Conservation (phyloP, 768 basidiomycete species). For the Rhizopogon sp. region DNA sequence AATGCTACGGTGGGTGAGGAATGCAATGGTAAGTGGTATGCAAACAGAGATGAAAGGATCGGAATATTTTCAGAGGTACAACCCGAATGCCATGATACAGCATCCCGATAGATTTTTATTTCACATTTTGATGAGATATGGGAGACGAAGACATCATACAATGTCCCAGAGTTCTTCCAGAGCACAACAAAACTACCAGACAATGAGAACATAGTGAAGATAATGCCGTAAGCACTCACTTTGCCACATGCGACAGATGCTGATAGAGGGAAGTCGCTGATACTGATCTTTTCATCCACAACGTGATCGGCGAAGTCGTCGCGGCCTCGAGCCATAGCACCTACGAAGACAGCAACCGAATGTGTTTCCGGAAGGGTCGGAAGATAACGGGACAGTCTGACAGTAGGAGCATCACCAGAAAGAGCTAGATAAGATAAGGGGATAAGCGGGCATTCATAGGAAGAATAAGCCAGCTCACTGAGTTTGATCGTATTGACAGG, state of each 20-base stretch:
- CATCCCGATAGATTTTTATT: conserved; percentile 7
- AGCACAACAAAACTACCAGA: conserved; percentile 75
- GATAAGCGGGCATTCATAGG: not conserved
- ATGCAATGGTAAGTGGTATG: conserved; percentile 1
- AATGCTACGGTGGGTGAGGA: conserved; percentile 18
- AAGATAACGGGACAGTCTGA: conserved; percentile 78
- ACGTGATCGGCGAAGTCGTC: conserved; percentile 96
- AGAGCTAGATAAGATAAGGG: conserved; percentile 49
- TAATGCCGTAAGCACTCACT: conserved; percentile 41
- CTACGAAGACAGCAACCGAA: conserved; percentile 91
- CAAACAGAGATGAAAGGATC: conserved; percentile 6
- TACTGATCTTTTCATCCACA: conserved; percentile 95
- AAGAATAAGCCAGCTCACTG: conserved; percentile 48
- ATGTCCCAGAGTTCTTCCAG: conserved; percentile 96
- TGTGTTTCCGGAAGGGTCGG: conserved; percentile 84
- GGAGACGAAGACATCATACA: conserved; percentile 39
- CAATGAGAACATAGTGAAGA: not conserved
- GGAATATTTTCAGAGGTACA: conserved; percentile 9
- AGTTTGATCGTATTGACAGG: conserved; percentile 95
- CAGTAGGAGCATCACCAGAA: conserved; percentile 84
- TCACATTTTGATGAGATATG: conserved; percentile 9
- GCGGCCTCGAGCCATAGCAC: conserved; percentile 94
- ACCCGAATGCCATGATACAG: conserved; percentile 1
- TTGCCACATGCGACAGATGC: conserved; percentile 96
- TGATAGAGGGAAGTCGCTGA: conserved; percentile 90